Base-by-base conservation (phyloP, 1,139 yeast species). In the Scheffersomyces illinoinensis region DNA sequence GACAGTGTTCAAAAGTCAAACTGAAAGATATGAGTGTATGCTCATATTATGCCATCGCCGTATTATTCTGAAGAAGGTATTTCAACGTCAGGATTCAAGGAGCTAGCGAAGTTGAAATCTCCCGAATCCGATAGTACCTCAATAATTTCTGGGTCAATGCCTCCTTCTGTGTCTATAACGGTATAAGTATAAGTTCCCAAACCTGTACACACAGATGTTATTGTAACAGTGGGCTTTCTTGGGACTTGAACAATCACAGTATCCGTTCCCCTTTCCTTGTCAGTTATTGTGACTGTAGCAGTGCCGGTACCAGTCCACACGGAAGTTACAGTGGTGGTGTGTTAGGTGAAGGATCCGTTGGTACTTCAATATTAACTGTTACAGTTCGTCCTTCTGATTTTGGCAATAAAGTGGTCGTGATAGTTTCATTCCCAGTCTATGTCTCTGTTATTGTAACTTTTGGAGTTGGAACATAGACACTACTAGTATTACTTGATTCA, bases 161-260 rank as follows among this genome's bases (percentile, higher is more conserved):
- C n/a, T n/a, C n/a, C n/a, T n/a, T n/a, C n/a, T n/a, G n/a, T n/a
- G n/a, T n/a, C n/a, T n/a, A n/a, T n/a, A n/a, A n/a, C n/a, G n/a
- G n/a, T n/a, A n/a, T n/a, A n/a, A n/a, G n/a, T n/a, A n/a, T n/a
- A n/a, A n/a, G n/a, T n/a, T n/a, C n/a, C n/a, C n/a, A n/a, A n/a
- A n/a, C n/a, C n/a, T n/a, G n/a, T n/a, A n/a, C n/a, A n/a, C n/a
- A n/a, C n/a, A n/a, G n/a, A n/a, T n/a, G n/a, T n/a, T n/a, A n/a
- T n/a, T n/a, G n/a, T n/a, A n/a, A n/a, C n/a, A n/a, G n/a, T n/a
- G n/a, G n/a, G n/a, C n/a, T n/a, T n/a, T n/a, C n/a, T n/a, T n/a
- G 74, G 73, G n/a, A 62, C 64, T 10, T 65, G 64, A 20, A 68
- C 66, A 53, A 64, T 56, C 4, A 70, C 68, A 61, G 53, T 65